Evolutionary conservation across 2,329 filamentous ascomycete genomes (phyloP).

Genomic region (Exophiala viscosa): DNA sequence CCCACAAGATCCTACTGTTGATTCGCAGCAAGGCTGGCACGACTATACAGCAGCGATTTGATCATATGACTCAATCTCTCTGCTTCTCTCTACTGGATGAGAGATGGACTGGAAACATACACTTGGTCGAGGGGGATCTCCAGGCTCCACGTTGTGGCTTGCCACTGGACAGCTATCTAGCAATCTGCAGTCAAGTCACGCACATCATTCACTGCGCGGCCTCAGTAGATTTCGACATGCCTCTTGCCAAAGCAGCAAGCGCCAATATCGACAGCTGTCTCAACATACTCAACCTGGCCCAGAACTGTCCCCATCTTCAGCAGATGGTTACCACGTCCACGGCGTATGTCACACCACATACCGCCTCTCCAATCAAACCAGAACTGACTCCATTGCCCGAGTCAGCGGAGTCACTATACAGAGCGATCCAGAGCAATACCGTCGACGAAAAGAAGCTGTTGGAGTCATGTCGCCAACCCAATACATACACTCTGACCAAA

Average conservation of each 20-base stretch:
- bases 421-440: neutral
- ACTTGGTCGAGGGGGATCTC: slow-evolving; percentile 8
- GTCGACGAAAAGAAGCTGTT: slow-evolving; percentile 1
- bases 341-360: slow-evolving; percentile 5
- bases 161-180: neutral
- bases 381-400: slow-evolving; percentile 1
- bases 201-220: slow-evolving; percentile 14
- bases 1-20: neutral
- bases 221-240: slow-evolving; percentile 5
- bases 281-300: slow-evolving; percentile 4
- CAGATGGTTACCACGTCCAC: slow-evolving; percentile 4
- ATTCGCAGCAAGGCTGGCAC: neutral
- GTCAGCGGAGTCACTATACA: neutral
- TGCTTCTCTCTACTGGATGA: slow-evolving; percentile 1
- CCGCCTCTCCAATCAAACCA: neutral
- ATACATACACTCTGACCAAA: slow-evolving; percentile 15
- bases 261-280: slow-evolving; percentile 4
- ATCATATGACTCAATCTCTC: neutral
- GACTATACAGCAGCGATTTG: slow-evolving; percentile 1
- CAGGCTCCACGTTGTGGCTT: neutral
- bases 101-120: neutral
- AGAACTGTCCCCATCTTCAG: neutral
- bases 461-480: neutral
- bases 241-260: slow-evolving; percentile 3
- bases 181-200: slow-evolving; percentile 1